Evolutionary conservation across 345 rosid species (phyloP).

Genomic region (Cardiospermum halicacabum): DNA sequence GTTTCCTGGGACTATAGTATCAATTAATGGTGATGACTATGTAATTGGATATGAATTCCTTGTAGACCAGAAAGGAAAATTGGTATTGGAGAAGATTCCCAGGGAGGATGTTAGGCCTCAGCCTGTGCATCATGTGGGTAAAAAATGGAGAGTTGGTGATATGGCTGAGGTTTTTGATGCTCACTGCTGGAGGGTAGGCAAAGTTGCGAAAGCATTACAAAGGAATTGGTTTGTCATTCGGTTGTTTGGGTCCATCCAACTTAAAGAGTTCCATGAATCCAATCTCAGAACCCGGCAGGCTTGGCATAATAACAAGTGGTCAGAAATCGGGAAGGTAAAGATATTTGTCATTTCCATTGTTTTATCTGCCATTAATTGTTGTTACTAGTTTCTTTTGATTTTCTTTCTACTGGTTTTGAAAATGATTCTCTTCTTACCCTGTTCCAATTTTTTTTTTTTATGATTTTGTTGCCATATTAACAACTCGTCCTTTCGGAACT

Average conservation of each 20-base stretch:
- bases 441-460: background rate
- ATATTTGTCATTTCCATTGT: constrained; percentile 2
- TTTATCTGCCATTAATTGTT: background rate
- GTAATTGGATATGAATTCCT: constrained; percentile 24
- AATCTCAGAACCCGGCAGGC: constrained; percentile 26
- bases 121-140: constrained; percentile 22
- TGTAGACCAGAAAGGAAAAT: constrained; percentile 14
- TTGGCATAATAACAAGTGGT: constrained; percentile 32
- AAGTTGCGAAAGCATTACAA: constrained; percentile 24
- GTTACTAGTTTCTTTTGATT: background rate
- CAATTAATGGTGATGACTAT: constrained; percentile 21
- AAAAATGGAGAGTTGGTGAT: constrained; percentile 37
- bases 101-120: constrained; percentile 28
- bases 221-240: constrained; percentile 24
- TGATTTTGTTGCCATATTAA: background rate
- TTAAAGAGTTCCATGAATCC: constrained; percentile 29
- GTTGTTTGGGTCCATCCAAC: constrained; percentile 34
- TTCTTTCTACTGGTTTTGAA: background rate
- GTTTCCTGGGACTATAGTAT: constrained; percentile 35
- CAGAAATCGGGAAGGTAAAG: constrained; percentile 29
- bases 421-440: background rate
- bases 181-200: constrained; percentile 35
- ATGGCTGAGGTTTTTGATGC: constrained; percentile 35
- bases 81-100: constrained; percentile 21
- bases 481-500: background rate